Evolutionary conservation across 495 filamentous ascomycete species (phyloP).

Genomic region (Gamarada debralockiae): DNA sequence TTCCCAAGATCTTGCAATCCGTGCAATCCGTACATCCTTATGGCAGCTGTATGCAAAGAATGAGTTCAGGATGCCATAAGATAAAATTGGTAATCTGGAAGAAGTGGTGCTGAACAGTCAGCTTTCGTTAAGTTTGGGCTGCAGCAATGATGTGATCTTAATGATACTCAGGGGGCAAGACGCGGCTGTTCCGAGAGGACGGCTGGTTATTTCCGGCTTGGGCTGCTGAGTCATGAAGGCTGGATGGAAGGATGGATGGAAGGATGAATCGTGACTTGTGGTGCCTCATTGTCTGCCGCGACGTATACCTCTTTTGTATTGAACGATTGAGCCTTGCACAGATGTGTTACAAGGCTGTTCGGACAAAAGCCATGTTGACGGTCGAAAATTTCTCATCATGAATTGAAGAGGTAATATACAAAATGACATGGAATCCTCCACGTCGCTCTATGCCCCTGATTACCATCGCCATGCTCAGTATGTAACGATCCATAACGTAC

Average conservation of each 20-base stretch:
- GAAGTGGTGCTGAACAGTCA: no score
- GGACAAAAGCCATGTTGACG: background rate
- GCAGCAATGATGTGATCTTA: no score
- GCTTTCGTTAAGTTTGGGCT: no score
- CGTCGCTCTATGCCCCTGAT: background rate
- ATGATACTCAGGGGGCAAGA: background rate
- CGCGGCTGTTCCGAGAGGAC: background rate
- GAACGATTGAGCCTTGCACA: no score
- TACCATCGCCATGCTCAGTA: background rate
- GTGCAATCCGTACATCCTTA: no score
- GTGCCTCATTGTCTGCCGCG: no score
- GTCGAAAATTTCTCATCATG: background rate
- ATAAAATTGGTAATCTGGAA: no score
- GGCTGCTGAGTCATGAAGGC: background rate
- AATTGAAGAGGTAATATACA: slow-evolving; percentile 1
- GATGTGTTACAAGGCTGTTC: no score
- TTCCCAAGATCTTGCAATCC: no score
- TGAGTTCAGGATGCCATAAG: no score
- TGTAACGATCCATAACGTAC: background rate
- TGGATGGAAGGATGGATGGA: background rate
- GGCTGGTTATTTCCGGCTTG: background rate
- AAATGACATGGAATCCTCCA: background rate
- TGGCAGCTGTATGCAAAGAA: no score
- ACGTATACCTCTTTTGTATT: no score
- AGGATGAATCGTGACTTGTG: background rate